Base-by-base conservation (phyloP, 202 grass and related monocot genomes). In the Musa balbisiana region DNA sequence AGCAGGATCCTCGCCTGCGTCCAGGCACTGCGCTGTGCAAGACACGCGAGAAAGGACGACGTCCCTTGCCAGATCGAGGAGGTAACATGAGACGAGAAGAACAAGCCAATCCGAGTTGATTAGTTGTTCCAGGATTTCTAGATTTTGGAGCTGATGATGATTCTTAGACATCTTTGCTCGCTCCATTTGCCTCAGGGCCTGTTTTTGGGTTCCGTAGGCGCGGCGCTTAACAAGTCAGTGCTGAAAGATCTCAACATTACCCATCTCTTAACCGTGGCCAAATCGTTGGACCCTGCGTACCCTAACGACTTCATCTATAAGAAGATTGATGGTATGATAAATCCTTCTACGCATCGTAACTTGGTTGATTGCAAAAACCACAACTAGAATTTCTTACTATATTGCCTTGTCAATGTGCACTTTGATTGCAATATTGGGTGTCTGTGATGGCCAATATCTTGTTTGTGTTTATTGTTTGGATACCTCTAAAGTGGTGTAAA, bases 141-240 rank as follows among this genome's bases (percentile, higher is more conserved):
- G 50, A 6, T 19, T 52, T 74, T 11, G 14, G 14, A 53, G 3
- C 14, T 27, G 49, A 51, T 19, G 11, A 21, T 51, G 49, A 77
- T 63, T 11, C 75, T 33, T 11, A 14, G 25, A 69, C 26, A 53
- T 10, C 51, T 79, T 72, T 72, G 21, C 52, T 53, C 26, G 58
- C 17, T 69, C 51, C 15, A 16, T 29, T 26, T n/a, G 55, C 19
- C 78, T 52, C 73, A 88, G 87, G 88, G 94, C 67, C 79, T 98
- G 55, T 94, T 92, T 80, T 79, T 98, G 80, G 94, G 91, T 84
- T 98, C 91, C 78, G 74, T 94, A 52, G 91, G 94, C 3, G 88
- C 86, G 21, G 88, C 91, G 14, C 50, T 91, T 51, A 94, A 98
- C n/a, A 93, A 89, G 84, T 81, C 87, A 12, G 65, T 73, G 55